Evolutionary conservation across 225 moss, liverwort and hornwort genomes (phyloP).

Genomic region (Lunularia cruciata): DNA sequence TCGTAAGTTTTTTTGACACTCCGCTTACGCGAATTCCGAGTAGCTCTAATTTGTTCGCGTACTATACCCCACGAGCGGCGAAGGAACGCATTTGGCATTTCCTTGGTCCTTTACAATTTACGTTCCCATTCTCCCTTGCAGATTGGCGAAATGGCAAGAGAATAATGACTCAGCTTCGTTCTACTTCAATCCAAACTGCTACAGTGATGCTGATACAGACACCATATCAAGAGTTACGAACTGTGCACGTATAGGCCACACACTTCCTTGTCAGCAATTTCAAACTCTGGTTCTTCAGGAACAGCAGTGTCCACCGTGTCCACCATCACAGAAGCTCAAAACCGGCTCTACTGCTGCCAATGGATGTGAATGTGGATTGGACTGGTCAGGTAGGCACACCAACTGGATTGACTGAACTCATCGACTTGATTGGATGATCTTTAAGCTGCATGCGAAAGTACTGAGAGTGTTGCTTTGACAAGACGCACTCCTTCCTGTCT

Average conservation of each 20-base stretch:
- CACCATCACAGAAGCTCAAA: neutral
- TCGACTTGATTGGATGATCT: too few relatives aligned
- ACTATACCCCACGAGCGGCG: neutral
- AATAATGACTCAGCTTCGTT: neutral
- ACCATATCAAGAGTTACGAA: neutral
- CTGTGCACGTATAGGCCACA: neutral
- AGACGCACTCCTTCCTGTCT: too few relatives aligned
- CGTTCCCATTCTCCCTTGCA: neutral
- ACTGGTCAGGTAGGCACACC: neutral
- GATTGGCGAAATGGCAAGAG: neutral
- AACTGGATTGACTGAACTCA: neutral
- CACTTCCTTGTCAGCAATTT: neutral
- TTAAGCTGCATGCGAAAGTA: neutral
- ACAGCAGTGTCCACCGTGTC: neutral
- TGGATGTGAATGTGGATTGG: neutral
- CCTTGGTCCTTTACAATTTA: neutral
- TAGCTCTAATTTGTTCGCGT: neutral
- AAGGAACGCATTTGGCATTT: neutral
- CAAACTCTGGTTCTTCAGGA: neutral
- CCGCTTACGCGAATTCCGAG: neutral
- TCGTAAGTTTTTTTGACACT: neutral
- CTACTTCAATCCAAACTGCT: constrained; percentile 18
- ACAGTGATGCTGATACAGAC: neutral
- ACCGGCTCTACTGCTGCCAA: neutral
- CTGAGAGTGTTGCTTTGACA: too few relatives aligned